A percentile compares a stretch with the other conserved stretches of the same genome.
Conservation (phyloP, 768 basidiomycete species). For the Paxillus involutus region DNA sequence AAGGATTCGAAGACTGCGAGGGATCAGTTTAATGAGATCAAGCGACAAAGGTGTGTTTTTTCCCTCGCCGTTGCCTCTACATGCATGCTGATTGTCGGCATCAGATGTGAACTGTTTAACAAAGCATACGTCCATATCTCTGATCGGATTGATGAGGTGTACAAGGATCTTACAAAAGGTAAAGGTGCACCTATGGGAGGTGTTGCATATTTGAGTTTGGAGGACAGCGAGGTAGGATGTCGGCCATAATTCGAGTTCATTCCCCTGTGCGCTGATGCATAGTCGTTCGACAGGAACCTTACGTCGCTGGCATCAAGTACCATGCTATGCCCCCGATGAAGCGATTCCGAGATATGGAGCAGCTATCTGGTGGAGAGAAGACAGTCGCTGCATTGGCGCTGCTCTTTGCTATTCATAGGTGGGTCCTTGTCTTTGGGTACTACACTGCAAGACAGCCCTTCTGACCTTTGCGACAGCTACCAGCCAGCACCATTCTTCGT, state of each 20-base stretch:
- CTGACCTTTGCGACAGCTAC: constrained; percentile 52
- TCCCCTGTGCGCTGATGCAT: constrained; percentile 1
- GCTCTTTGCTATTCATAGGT: constrained; percentile 96
- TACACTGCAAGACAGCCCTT: not conserved
- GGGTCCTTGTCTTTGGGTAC: constrained; percentile 4
- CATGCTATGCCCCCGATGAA: constrained; percentile 99
- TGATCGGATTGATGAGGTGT: constrained; percentile 90
- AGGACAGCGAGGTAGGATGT: constrained; percentile 85
- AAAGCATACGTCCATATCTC: constrained; percentile 96
- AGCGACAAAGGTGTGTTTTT: constrained; percentile 64
- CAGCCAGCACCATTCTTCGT: constrained; percentile 98
- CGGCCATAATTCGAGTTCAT: constrained; percentile 29
- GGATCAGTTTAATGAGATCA: constrained; percentile 88
- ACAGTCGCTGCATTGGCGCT: constrained; percentile 97
- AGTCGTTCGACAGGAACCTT: constrained; percentile 61
- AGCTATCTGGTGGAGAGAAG: constrained; percentile 97
- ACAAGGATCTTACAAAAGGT: constrained; percentile 97
- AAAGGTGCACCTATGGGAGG: constrained; percentile 93
- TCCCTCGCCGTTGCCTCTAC: not conserved
- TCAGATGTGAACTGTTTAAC: constrained; percentile 82
- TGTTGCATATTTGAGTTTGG: constrained; percentile 93
- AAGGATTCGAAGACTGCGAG: constrained; percentile 89
- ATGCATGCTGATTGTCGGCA: not conserved
- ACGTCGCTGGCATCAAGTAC: constrained; percentile 90
- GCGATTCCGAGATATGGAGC: constrained; percentile 98